These are phyloP conservation scores for Mucor saturninus DNA, from an alignment of 371 early-diverging fungal genomes.

Conservation along the genomic window DNA sequence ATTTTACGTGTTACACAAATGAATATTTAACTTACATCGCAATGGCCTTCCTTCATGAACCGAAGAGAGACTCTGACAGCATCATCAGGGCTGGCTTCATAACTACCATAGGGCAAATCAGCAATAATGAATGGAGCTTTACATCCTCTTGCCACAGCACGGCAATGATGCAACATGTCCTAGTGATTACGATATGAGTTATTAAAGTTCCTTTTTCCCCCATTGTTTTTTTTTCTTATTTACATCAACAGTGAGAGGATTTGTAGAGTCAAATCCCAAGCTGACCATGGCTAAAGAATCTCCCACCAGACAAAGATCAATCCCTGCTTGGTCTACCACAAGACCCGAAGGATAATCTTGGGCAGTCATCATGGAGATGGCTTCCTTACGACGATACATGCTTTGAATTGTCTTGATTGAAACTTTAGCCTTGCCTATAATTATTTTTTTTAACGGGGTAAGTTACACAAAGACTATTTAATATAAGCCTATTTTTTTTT, in stretches of 20 bases:
- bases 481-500: neutral
- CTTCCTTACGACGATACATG: constrained; percentile 72
- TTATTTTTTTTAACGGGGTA: neutral
- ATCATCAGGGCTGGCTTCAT: constrained; percentile 74
- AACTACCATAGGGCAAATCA: constrained; percentile 94
- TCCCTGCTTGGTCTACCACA: constrained; percentile 79
- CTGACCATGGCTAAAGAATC: constrained; percentile 97
- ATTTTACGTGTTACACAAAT: neutral
- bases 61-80: constrained; percentile 82
- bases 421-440: constrained; percentile 70
- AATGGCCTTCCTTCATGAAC: constrained; percentile 85
- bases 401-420: constrained; percentile 79
- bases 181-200: constrained; percentile 18
- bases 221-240: neutral
- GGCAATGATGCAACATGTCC: constrained; percentile 96
- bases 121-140: constrained; percentile 79
- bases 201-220: too few relatives aligned
- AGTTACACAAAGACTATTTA: constrained; percentile 17
- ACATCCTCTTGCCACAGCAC: constrained; percentile 86
- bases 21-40: constrained; percentile 60
- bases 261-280: constrained; percentile 87
- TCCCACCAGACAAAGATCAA: constrained; percentile 92
- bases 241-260: constrained; percentile 86
- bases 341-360: constrained; percentile 91
- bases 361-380: constrained; percentile 87